These are phyloP conservation scores for Sarocladiaceae sp. DNA, from an alignment of 2,329 filamentous ascomycete species.

Conservation along the genomic window DNA sequence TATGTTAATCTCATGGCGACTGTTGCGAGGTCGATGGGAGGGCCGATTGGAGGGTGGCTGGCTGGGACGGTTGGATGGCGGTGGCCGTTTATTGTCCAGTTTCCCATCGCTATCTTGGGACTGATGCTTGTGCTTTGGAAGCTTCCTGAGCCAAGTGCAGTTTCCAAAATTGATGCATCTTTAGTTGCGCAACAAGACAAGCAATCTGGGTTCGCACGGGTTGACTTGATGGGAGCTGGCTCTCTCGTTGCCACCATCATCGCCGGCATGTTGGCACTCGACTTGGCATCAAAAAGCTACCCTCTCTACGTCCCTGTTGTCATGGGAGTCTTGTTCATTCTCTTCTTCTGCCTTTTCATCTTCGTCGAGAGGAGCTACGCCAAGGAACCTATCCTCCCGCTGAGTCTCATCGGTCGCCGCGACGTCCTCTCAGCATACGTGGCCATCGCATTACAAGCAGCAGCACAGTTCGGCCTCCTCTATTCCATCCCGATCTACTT, in stretches of 20 bases:
- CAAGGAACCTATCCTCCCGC: not conserved
- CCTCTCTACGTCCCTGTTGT: not conserved
- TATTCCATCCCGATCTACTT: not conserved
- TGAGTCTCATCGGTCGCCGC: not conserved
- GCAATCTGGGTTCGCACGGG: not conserved
- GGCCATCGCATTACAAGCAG: not conserved
- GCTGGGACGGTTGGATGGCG: conserved; percentile 70
- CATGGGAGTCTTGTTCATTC: not conserved
- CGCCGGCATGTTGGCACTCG: not conserved
- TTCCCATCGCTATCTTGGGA: not conserved
- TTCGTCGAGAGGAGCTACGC: not conserved
- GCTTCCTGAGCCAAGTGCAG: not conserved
- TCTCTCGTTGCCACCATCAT: not conserved
- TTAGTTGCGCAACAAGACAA: not conserved
- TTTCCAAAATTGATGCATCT: not conserved
- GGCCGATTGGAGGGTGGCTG: conserved; percentile 64
- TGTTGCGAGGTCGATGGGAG: conserved; percentile 60
- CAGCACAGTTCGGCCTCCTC: not conserved
- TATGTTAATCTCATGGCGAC: conserved; percentile 66
- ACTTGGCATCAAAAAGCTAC: not conserved
- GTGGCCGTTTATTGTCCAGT: conserved; percentile 34
- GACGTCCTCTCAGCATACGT: not conserved
- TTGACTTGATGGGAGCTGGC: not conserved
- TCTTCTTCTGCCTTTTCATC: not conserved
- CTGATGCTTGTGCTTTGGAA: not conserved